Conservation (phyloP, 306 rosid genomes). For the barrel medic (Medicago truncatula) region MtrunA17r5.0-ANR NC_053048.1:43277001-43277500, state of each 20-base stretch:
- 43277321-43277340: neutral
- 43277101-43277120: neutral
- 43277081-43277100: neutral
- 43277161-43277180: neutral
- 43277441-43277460: no score
- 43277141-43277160: neutral
- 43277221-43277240: neutral
- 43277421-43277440: no score
- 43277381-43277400: neutral
- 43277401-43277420: neutral
- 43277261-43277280: neutral
- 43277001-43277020: neutral
- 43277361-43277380: neutral
- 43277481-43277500: no score
- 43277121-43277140: neutral
- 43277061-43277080: neutral
- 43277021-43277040: neutral
- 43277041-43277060: neutral
- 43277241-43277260: neutral
- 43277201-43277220: neutral
- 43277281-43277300: neutral
- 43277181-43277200: neutral
- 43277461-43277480: no score
- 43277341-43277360: neutral
- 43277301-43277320: neutral